Percentiles rank a stretch among this genome's conserved stretches.
Conservation (phyloP, 768 basidiomycete species). For the Termitomyces sp. region DNA sequence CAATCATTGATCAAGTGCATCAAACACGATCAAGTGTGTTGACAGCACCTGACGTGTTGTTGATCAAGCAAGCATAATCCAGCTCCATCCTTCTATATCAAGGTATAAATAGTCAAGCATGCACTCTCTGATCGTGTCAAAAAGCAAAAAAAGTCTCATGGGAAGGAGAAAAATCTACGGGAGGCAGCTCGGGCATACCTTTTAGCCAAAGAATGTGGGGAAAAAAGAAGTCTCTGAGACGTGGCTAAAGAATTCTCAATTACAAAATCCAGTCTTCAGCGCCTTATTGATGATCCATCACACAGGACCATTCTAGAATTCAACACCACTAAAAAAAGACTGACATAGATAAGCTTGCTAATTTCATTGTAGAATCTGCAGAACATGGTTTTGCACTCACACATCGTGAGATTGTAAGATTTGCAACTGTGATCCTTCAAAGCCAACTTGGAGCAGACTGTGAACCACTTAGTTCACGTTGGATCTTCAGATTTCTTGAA, state of each 20-base stretch:
- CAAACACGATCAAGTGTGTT: no score
- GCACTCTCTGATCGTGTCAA: slow-evolving; percentile 7
- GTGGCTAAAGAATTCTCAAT: slow-evolving; percentile 5
- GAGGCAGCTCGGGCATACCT: slow-evolving; percentile 5
- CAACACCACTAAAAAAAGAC: slow-evolving; percentile 6
- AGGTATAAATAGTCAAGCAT: slow-evolving; percentile 1
- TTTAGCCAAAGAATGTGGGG: slow-evolving; percentile 9
- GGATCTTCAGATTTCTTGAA: no score
- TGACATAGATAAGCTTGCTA: slow-evolving; percentile 17
- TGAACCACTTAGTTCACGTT: no score
- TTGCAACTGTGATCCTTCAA: slow-evolving; percentile 22
- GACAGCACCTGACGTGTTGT: background rate
- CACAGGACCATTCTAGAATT: background rate
- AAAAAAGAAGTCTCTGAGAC: slow-evolving; percentile 14
- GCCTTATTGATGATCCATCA: background rate
- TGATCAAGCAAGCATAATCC: background rate
- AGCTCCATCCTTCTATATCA: background rate
- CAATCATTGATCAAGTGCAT: no score
- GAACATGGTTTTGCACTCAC: slow-evolving; percentile 23
- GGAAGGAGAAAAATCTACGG: background rate
- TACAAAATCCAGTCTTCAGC: slow-evolving; percentile 12
- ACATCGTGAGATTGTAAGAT: slow-evolving; percentile 11
- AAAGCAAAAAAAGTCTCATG: no score
- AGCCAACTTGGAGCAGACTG: no score
- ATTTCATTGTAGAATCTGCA: slow-evolving; percentile 22